These are phyloP conservation scores for Apophysomyces sp. DNA, from an alignment of 371 early-diverging fungal species.

Conservation along the genomic window DNA sequence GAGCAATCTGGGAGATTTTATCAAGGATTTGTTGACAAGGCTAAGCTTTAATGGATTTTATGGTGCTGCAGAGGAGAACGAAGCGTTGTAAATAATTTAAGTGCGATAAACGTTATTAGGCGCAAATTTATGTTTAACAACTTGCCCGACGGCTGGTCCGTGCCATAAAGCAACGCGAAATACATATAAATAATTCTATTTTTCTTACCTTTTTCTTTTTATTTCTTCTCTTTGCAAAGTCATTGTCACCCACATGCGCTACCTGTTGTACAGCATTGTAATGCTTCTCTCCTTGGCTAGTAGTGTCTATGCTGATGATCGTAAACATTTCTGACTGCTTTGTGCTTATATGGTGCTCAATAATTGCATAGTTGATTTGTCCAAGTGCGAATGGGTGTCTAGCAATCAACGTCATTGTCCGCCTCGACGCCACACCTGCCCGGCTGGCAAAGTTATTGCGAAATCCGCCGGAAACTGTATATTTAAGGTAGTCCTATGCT, in stretches of 20 bases:
- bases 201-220: no score
- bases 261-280: no score
- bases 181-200: no score
- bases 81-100: neutral
- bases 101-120: no score
- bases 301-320: no score
- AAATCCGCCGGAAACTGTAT: neutral
- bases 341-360: no score
- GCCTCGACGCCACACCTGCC: neutral
- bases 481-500: neutral
- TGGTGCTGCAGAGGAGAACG: neutral
- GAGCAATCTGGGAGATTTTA: conserved; percentile 26
- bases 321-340: no score
- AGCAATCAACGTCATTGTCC: neutral
- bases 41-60: conserved; percentile 24
- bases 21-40: conserved; percentile 25
- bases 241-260: no score
- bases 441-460: neutral
- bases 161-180: neutral
- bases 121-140: no score
- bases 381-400: neutral
- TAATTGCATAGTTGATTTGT: neutral
- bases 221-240: no score
- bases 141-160: neutral
- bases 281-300: no score